Evolutionary conservation across 305 asterid species (phyloP).

Genomic region (Fraxinus sp.): DNA sequence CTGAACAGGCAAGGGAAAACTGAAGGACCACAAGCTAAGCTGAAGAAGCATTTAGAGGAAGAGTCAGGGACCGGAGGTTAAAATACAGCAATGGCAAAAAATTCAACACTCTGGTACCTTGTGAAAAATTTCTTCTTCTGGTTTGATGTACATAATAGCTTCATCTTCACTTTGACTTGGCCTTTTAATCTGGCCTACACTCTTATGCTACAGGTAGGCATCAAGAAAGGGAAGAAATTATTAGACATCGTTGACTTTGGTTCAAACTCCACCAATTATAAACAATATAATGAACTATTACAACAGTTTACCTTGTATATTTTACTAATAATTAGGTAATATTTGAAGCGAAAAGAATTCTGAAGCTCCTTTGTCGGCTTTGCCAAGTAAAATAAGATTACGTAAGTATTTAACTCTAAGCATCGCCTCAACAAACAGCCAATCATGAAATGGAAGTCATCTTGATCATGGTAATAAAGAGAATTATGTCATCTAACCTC

Average conservation of each 20-base stretch:
- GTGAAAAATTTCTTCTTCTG: conserved; percentile 70
- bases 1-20: conserved; percentile 60
- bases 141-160: conserved; percentile 54
- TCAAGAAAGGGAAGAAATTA: conserved; percentile 16
- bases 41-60: conserved; percentile 39
- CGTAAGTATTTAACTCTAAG: conserved; percentile 17
- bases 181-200: conserved; percentile 41
- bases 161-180: conserved; percentile 43
- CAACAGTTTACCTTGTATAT: conserved; percentile 61
- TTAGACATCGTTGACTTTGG: not conserved
- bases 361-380: conserved; percentile 79
- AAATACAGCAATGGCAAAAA: conserved; percentile 14
- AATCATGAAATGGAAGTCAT: not conserved
- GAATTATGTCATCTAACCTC: conserved; percentile 55
- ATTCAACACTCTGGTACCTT: conserved; percentile 42
- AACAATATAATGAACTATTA: not conserved
- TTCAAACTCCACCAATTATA: not conserved
- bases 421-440: conserved; percentile 7
- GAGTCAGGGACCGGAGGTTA: conserved; percentile 19
- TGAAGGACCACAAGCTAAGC: conserved; percentile 90
- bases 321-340: conserved; percentile 70
- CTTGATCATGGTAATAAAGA: conserved; percentile 1
- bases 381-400: conserved; percentile 32
- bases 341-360: conserved; percentile 63
- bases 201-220: conserved; percentile 51